Percentiles rank a stretch among this genome's conserved stretches.
Evolutionary conservation across 164 flowering plant species (phyloP).

Genomic region (Stephania cephalantha): DNA sequence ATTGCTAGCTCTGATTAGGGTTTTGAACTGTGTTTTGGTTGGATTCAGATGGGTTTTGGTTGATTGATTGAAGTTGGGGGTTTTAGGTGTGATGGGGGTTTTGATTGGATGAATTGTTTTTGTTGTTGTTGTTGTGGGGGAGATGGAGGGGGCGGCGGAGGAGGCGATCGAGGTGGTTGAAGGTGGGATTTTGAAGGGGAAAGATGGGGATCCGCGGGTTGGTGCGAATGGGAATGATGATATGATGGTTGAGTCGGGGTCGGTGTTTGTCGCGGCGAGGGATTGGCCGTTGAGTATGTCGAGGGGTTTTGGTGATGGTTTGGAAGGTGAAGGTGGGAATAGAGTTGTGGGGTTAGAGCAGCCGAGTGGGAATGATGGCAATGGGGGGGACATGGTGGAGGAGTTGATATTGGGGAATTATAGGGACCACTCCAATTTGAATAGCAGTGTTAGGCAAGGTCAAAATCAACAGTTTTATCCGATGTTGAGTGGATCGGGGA

Average conservation of each 20-base stretch:
- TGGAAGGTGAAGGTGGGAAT: constrained; percentile 33
- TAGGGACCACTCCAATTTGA: constrained; percentile 18
- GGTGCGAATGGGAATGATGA: background rate
- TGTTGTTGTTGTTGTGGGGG: background rate
- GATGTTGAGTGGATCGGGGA: constrained; percentile 40
- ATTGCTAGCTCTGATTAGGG: too few relatives aligned
- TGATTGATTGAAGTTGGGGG: background rate
- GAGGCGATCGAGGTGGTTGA: constrained; percentile 29
- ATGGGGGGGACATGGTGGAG: constrained; percentile 45
- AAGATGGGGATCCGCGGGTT: background rate
- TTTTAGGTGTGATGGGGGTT: background rate
- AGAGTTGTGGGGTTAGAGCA: constrained; percentile 23
- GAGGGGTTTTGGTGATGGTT: constrained; percentile 26
- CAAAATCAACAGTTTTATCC: constrained; percentile 50
- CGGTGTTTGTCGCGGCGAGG: constrained; percentile 28
- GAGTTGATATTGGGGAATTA: constrained; percentile 52
- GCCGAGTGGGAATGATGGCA: constrained; percentile 22
- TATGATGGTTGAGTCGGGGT: constrained; percentile 24
- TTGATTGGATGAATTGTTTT: constrained; percentile 18
- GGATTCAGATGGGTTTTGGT: too few relatives aligned
- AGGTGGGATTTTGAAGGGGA: constrained; percentile 25
- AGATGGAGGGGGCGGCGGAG: constrained; percentile 42
- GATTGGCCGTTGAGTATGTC: constrained; percentile 31
- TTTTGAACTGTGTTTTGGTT: too few relatives aligned
- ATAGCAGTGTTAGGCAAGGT: constrained; percentile 27